Evolutionary conservation across 2,329 filamentous ascomycete genomes (phyloP).

Genomic region (Verticillium longisporum): DNA sequence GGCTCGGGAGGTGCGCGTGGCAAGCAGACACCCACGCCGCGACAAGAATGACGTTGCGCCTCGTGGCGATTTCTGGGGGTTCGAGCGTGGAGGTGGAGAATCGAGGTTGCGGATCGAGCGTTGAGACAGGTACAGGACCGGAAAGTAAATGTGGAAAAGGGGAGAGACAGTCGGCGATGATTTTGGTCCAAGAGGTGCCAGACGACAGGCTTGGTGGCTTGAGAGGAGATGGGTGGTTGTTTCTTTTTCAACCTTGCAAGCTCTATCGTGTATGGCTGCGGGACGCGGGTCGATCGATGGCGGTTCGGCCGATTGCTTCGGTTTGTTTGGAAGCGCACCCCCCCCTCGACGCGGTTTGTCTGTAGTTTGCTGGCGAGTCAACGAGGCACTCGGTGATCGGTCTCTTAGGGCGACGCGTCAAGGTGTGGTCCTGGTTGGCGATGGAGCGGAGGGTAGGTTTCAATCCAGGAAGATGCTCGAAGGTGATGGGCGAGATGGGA

Average conservation of each 20-base stretch:
- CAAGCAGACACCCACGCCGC: neutral
- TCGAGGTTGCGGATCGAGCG: neutral
- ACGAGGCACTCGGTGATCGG: neutral
- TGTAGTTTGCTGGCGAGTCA: neutral
- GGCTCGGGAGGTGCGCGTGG: neutral
- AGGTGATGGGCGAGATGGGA: neutral
- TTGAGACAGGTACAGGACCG: neutral
- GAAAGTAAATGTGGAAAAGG: neutral
- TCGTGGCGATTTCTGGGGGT: neutral
- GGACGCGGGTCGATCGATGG: neutral
- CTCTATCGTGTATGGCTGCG: neutral
- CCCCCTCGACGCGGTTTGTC: neutral
- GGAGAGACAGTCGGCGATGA: neutral
- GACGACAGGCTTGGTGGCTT: neutral
- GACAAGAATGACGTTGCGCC: neutral
- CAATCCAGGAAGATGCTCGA: neutral
- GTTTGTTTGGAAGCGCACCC: neutral
- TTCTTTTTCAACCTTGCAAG: neutral
- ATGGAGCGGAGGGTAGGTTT: neutral
- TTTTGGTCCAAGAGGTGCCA: neutral
- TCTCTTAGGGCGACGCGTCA: neutral
- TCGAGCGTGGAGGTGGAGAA: neutral
- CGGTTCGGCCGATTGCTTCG: neutral
- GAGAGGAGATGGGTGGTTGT: neutral
- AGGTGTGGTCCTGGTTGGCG: neutral